phyloP scores from a whole-genome alignment of 2,329 filamentous ascomycete genomes.

The Colletotrichum sp. region DNA sequence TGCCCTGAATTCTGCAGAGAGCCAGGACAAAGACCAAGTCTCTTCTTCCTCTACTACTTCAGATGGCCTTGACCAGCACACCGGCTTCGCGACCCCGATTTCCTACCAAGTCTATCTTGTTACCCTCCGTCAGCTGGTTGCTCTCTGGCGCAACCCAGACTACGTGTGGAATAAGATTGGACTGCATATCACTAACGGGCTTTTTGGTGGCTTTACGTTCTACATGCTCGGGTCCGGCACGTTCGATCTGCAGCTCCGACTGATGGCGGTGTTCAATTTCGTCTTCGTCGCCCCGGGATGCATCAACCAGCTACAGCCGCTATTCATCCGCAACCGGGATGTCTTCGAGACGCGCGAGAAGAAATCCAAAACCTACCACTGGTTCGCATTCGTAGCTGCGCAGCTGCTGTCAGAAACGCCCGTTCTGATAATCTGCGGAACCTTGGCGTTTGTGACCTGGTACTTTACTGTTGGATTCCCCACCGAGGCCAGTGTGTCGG shows the following conservation, averaged over 20 bases:
- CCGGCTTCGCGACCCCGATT: slow-evolving; percentile 12
- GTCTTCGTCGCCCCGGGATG: slow-evolving; percentile 55
- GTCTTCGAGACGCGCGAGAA: slow-evolving; percentile 56
- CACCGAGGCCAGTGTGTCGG: slow-evolving; percentile 21
- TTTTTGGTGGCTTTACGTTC: slow-evolving; percentile 46
- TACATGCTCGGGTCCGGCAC: slow-evolving; percentile 49
- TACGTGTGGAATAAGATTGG: slow-evolving; percentile 51
- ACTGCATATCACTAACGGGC: slow-evolving; percentile 32
- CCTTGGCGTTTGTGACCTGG: slow-evolving; percentile 49
- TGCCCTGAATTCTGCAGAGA: neutral
- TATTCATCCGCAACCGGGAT: slow-evolving; percentile 51
- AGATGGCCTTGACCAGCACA: neutral
- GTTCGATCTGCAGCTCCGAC: slow-evolving; percentile 41
- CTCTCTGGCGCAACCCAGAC: slow-evolving; percentile 26
- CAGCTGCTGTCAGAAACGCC: slow-evolving; percentile 51
- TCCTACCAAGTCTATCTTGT: slow-evolving; percentile 3
- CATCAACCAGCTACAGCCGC: slow-evolving; percentile 52
- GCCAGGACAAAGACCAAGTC: neutral
- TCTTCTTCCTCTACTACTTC: slow-evolving; percentile 37
- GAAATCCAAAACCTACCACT: slow-evolving; percentile 55
- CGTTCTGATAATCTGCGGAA: slow-evolving; percentile 47
- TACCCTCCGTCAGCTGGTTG: slow-evolving; percentile 4
- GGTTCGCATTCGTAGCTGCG: slow-evolving; percentile 51
- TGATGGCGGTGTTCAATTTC: slow-evolving; percentile 58
- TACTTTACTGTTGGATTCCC: slow-evolving; percentile 47